Base-by-base conservation (phyloP, 2,329 filamentous ascomycete genomes). In the Aspergillus sp. region DNA sequence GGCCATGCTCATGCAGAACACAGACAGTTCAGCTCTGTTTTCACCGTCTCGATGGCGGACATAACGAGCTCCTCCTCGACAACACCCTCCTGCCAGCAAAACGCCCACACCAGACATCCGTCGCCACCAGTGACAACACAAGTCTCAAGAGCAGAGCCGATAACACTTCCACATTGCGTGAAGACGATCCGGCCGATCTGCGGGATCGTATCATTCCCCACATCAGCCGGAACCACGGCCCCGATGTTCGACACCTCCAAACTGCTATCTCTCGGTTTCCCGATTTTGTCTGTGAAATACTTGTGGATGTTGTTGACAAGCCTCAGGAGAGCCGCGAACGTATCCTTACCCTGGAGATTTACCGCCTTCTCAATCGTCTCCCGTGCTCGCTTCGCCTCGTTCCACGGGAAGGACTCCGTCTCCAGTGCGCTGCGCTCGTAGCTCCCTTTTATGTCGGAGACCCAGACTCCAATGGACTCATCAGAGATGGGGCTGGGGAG, bases 191-290 rank as follows among this genome's bases (percentile, higher is more conserved):
- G 66, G 1, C 69, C 70, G 24, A 78, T 66, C 16, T 53, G 58
- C 58, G 67, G 60, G 7, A 53, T 50, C 30, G 55, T 51, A 4
- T 57, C 11, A 13, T 53, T 54, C 14, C 35, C 45, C 6, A 46
- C 30, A 17, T 45, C 38, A 14, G 51, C 50, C 2, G 46, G 38
- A 13, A 58, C 58, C 43, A 74, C 65, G 2, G 71, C 60, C 0
- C 77, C 78, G 3, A 80, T 49, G 58, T 78, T 80, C 0, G 77
- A 78, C 7, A 80, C 51, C 55, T 80, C 77, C 19, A 73, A 76
- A 8, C 66, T 71, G 14, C 61, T 58, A 1, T 59, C 62, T 2
- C 78, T 64, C 3, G 65, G 58, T 41, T 71, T 69, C 3, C 76
- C 77, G 1, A 76, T 17, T 46, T 71, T 69, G 0, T 65, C 63